Percentiles rank a stretch among this genome's conserved stretches.
Conservation (phyloP, 352 stramenopile genomes). For the Pythium phragmiticola region DNA sequence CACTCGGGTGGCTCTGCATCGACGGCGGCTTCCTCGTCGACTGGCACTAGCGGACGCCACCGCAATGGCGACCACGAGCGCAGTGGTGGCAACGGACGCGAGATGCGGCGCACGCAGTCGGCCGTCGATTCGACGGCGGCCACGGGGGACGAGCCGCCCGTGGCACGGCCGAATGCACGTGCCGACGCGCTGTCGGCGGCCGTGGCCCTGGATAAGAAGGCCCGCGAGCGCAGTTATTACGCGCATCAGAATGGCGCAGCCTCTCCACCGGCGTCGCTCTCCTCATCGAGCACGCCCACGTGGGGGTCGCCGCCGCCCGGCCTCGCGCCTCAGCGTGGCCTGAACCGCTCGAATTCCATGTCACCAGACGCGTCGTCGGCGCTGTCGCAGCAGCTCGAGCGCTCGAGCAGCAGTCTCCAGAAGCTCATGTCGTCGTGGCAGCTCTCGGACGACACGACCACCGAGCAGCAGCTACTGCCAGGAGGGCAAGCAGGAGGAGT, state of each 20-base stretch:
- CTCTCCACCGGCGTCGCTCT: slow-evolving; percentile 6
- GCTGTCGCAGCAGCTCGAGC: slow-evolving; percentile 3
- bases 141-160: slow-evolving; percentile 5
- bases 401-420: slow-evolving; percentile 53
- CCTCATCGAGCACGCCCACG: not conserved
- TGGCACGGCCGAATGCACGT: slow-evolving; percentile 16
- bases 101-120: slow-evolving; percentile 24
- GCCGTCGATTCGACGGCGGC: slow-evolving; percentile 4
- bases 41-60: not conserved
- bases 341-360: slow-evolving; percentile 17
- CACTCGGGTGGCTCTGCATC: not conserved
- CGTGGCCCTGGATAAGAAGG: slow-evolving; percentile 28
- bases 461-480: not conserved
- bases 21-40: not conserved
- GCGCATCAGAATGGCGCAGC: not conserved
- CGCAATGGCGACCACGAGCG: not conserved
- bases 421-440: slow-evolving; percentile 49
- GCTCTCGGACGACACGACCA: slow-evolving; percentile 24
- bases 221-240: slow-evolving; percentile 24
- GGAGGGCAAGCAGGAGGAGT: not conserved
- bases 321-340: not conserved
- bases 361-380: slow-evolving; percentile 9
- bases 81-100: not conserved
- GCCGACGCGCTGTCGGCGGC: slow-evolving; percentile 26
- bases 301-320: slow-evolving; percentile 16